Evolutionary conservation across 2,329 filamentous ascomycete genomes (phyloP), one percentile per base, ranked within the genome.

Genomic region (Ramularia endophylla): DNA sequence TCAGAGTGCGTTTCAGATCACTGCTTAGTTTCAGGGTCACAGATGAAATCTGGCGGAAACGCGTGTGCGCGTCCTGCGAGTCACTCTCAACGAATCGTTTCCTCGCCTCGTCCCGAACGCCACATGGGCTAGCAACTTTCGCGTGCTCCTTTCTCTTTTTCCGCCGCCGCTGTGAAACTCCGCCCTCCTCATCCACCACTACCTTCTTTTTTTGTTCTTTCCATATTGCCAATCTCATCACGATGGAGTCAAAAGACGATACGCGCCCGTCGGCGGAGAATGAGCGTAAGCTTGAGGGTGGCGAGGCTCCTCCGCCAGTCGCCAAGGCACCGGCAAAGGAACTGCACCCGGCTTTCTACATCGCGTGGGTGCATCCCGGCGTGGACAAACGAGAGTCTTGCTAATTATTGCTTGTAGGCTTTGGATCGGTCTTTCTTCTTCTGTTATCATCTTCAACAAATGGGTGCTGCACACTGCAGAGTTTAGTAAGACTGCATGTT

Each of bases 381-480:
- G n/a, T n/a, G n/a, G n/a, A n/a, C n/a, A n/a, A n/a, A n/a, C n/a
- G 28, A 5, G 22, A 19, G 8, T 7, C 8, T 30, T 38, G 22
- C 42, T 48, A 41, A 46, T 27, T 20, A 20, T 33, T 15, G 12
- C 17, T n/a, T n/a, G 22, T 38, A 53, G 51, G 12, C 46, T 53
- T 55, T 98, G 92, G 92, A 97, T 98, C 63, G 72, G 81, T 43
- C 75, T 95, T 64, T 94, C 87, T 61, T 95, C 88, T 27, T 87
- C 85, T 58, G 88, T 97, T 62, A 98, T 98, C 64, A 74, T 98
- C 46, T 97, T 95, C 82, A 97, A 98, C 81, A 98, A 98, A 79
- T 95, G 87, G 81, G 87, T 98, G 59, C 77, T 97, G 48, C 82
- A 89, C 60, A 89, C 83, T 22, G 76, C 83, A 52, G 77, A 87